These are phyloP conservation scores for Trebouxia sp. DNA, from an alignment of 139 green algal species.

Conservation along the genomic window DNA sequence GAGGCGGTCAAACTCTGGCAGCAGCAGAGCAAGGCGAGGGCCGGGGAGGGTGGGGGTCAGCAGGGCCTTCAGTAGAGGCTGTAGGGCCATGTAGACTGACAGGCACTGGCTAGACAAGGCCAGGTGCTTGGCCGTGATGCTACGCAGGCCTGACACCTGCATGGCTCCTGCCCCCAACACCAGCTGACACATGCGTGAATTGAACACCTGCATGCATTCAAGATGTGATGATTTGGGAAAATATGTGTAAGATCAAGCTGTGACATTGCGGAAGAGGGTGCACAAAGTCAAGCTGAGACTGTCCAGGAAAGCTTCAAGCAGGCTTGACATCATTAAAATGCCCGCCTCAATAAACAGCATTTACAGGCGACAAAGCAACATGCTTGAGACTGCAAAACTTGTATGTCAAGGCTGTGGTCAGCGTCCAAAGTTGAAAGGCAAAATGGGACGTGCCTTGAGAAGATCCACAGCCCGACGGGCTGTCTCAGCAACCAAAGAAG, in stretches of 20 bases:
- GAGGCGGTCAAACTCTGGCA: conserved; percentile 80
- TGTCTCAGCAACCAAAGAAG: conserved; percentile 58
- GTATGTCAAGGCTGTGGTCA: no score
- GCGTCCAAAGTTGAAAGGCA: not conserved
- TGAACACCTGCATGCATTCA: conserved; percentile 70
- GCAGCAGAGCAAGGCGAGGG: conserved; percentile 58
- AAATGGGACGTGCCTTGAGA: conserved; percentile 47
- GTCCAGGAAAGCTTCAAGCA: no score
- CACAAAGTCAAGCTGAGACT: no score
- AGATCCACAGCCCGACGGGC: conserved; percentile 78
- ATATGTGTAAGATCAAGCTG: no score
- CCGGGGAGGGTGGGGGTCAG: conserved; percentile 56
- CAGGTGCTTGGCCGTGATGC: conserved; percentile 94
- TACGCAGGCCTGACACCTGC: conserved; percentile 84
- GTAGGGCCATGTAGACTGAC: conserved; percentile 52
- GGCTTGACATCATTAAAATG: no score
- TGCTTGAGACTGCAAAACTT: no score
- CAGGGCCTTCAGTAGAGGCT: conserved; percentile 48
- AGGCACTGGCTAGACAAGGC: conserved; percentile 70
- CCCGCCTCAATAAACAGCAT: no score
- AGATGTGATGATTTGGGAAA: no score
- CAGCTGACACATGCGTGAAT: conserved; percentile 83
- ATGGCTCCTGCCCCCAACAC: conserved; percentile 94
- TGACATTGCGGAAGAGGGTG: no score
- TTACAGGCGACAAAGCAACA: no score